Conservation (phyloP, 768 basidiomycete genomes). For the Multifurca ochricompacta region DNA sequence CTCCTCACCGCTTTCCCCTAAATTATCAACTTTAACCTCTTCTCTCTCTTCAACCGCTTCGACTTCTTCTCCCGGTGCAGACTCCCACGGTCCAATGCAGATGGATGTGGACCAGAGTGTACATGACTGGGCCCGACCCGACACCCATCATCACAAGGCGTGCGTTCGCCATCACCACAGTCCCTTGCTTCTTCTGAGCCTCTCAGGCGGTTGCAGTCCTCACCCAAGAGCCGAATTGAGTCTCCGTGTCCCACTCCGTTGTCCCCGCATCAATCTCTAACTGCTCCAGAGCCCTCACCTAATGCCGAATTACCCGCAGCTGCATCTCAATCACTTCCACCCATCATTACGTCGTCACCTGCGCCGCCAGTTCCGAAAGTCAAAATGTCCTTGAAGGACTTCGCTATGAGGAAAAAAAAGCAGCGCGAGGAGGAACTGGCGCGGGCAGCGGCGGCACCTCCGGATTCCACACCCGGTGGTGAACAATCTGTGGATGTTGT, state of each 20-base stretch:
- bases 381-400: slow-evolving; percentile 22
- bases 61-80: slow-evolving; percentile 1
- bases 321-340: neutral
- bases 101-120: slow-evolving; percentile 13
- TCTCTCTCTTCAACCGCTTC: slow-evolving; percentile 7
- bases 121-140: neutral
- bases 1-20: slow-evolving; percentile 22
- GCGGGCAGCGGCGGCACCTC: neutral
- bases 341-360: neutral
- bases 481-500: neutral
- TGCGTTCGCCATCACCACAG: slow-evolving; percentile 8
- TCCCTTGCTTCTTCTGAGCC: slow-evolving; percentile 3
- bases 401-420: slow-evolving; percentile 21
- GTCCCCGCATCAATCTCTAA: neutral
- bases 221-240: neutral
- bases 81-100: neutral
- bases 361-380: slow-evolving; percentile 17
- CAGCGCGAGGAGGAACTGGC: slow-evolving; percentile 20
- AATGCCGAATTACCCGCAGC: neutral
- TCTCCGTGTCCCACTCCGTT: neutral
- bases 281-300: neutral
- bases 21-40: slow-evolving; percentile 20
- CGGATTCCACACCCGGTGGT: neutral
- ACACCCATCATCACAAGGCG: neutral
- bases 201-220: neutral